These are phyloP conservation scores for Asterophora parasitica DNA, from an alignment of 768 basidiomycete genomes.

Conservation along the genomic window DNA sequence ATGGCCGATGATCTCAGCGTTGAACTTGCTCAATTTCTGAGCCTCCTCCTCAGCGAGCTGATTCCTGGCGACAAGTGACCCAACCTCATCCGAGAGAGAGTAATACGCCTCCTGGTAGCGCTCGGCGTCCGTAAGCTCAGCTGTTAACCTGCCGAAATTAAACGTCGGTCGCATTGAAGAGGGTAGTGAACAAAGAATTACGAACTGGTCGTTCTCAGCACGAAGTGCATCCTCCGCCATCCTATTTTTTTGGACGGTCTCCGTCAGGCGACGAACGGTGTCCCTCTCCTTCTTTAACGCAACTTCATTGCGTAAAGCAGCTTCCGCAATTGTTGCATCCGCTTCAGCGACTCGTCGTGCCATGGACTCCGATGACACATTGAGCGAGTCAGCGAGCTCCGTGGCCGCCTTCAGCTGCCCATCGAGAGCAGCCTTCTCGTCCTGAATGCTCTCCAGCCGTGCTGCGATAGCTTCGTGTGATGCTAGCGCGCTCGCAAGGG, in stretches of 20 bases:
- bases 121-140: constrained; percentile 56
- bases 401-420: constrained; percentile 20
- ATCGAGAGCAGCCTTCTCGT: constrained; percentile 25
- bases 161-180: neutral
- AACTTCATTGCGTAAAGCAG: constrained; percentile 26
- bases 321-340: constrained; percentile 24
- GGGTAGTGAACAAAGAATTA: constrained; percentile 12
- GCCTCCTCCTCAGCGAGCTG: constrained; percentile 80
- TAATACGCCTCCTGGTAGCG: constrained; percentile 71
- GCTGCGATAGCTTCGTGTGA: constrained; percentile 38
- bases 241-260: constrained; percentile 48
- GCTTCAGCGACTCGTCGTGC: constrained; percentile 18
- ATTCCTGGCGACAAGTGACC: constrained; percentile 61
- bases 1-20: constrained; percentile 82
- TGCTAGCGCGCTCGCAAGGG: constrained; percentile 37
- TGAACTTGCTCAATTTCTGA: constrained; percentile 68
- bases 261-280: constrained; percentile 40
- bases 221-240: constrained; percentile 66
- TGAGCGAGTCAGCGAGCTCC: constrained; percentile 18
- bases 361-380: constrained; percentile 16
- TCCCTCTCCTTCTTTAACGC: constrained; percentile 44
- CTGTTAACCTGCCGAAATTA: constrained; percentile 27
- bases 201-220: constrained; percentile 66
- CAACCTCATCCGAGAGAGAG: constrained; percentile 58
- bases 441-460: constrained; percentile 35